Evolutionary conservation across 2,329 filamentous ascomycete genomes (phyloP).

Genomic region (Aspergillus sp.): DNA sequence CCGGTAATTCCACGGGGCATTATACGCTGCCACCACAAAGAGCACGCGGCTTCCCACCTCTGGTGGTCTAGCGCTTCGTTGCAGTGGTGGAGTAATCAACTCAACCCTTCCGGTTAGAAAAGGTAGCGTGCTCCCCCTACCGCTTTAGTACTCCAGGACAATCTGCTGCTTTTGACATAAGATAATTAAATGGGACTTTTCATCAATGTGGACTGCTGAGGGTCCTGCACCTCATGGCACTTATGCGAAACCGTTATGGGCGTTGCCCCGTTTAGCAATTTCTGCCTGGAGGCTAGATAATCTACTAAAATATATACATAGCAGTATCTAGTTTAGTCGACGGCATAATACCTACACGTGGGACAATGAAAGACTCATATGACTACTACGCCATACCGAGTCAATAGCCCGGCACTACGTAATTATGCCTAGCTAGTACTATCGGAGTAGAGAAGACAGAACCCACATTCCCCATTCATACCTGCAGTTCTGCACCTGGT

Average conservation of each 20-base stretch:
- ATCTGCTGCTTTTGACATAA: too few relatives aligned
- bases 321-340: too few relatives aligned
- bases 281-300: not conserved
- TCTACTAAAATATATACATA: not conserved
- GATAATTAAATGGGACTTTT: too few relatives aligned
- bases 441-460: not conserved
- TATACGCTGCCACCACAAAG: not conserved
- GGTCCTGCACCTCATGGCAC: not conserved
- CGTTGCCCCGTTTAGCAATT: not conserved
- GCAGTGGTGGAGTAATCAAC: not conserved
- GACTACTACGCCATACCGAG: not conserved
- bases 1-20: not conserved
- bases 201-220: too few relatives aligned
- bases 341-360: not conserved
- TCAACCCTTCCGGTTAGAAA: not conserved
- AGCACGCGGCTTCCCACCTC: not conserved
- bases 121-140: not conserved
- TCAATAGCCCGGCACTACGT: slow-evolving; percentile 5
- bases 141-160: not conserved
- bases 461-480: slow-evolving; percentile 1
- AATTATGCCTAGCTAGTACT: not conserved
- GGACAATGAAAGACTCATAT: not conserved
- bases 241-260: not conserved
- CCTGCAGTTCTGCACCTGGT: not conserved
- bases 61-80: not conserved